These are phyloP conservation scores for Oryza rufipogon DNA, from an alignment of 176 grass and related monocot species.

Conservation along the genomic window DNA sequence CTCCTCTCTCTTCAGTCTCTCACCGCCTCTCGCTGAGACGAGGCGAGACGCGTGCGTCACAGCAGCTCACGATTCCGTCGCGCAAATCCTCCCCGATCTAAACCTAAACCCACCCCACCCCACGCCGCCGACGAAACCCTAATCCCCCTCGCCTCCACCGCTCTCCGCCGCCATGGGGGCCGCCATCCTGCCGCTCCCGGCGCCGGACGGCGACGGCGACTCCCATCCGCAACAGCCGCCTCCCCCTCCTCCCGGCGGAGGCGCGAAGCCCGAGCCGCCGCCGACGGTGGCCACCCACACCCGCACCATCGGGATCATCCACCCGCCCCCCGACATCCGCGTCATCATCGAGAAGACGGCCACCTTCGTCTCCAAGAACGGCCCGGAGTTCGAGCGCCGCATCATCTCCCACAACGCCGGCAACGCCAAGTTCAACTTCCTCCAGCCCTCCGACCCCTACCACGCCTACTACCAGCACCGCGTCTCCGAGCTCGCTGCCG, in stretches of 20 bases:
- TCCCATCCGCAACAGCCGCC: neutral
- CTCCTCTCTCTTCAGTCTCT: too few relatives aligned
- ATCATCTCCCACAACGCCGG: slow-evolving; percentile 69
- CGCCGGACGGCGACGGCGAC: slow-evolving; percentile 36
- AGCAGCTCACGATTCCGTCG: too few relatives aligned
- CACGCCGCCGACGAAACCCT: slow-evolving; percentile 47
- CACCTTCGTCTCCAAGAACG: slow-evolving; percentile 89
- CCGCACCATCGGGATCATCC: slow-evolving; percentile 78
- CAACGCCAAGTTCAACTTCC: slow-evolving; percentile 94
- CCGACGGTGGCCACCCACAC: slow-evolving; percentile 83
- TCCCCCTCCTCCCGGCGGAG: slow-evolving; percentile 1
- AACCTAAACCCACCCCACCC: neutral
- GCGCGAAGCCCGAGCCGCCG: slow-evolving; percentile 18
- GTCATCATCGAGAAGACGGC: slow-evolving; percentile 93
- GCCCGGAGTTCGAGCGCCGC: slow-evolving; percentile 77
- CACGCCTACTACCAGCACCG: slow-evolving; percentile 90
- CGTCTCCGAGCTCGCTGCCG: slow-evolving; percentile 52
- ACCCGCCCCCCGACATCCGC: slow-evolving; percentile 84
- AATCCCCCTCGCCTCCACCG: neutral
- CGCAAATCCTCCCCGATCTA: slow-evolving; percentile 27
- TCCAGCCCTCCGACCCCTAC: slow-evolving; percentile 82
- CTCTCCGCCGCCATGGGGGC: slow-evolving; percentile 20
- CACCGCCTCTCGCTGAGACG: too few relatives aligned
- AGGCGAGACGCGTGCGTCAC: too few relatives aligned
- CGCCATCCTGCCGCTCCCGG: slow-evolving; percentile 32